Evolutionary conservation across 106 monocot species (phyloP), one percentile per base, ranked within the genome.

Genomic region (Narthecium ossifragum): DNA sequence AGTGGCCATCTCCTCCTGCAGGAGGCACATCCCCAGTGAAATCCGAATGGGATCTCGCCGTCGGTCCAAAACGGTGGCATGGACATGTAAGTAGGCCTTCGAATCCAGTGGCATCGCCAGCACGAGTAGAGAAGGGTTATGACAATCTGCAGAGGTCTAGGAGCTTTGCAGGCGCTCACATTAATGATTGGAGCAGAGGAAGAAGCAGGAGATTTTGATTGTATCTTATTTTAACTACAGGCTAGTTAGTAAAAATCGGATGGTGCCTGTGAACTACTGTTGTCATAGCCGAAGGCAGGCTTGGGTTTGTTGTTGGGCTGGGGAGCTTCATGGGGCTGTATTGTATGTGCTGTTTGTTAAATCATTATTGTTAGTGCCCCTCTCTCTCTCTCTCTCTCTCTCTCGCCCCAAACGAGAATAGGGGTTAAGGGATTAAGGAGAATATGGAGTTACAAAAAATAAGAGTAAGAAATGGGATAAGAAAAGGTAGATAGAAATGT

Each of bases 121-220:
- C 53, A 25, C 51, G 65, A 30, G 12, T 46, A 1, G 78, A 82
- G 37, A 78, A 69, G 39, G 65, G 34, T 30, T 74, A 57, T 18
- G 62, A 73, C 21, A 57, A 55, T 66, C 82, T 66, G 60, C 79
- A 66, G 48, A 72, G 68, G 58, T 41, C 65, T 5, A 72, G 65
- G 49, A 55, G 45, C 23, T 63, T 49, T 59, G 67, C 63, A 26
- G 72, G 72, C 14, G 27, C 59, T 25, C 60, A 62, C 23, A 68
- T 55, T 20, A 72, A 68, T 36, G 82, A 82, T 40, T 82, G 82
- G 75, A 73, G 37, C 24, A 51, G 82, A 36, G 78, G 67, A 33
- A 79, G 60, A 61, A 87, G 46, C 59, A 85, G 64, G 63, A 81
- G 66, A 59, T 8, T 63, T 26, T 77, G 72, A 80, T 60, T 67